These are phyloP conservation scores for Chlorophyllum brunneum DNA, from an alignment of 768 basidiomycete genomes.

Conservation along the genomic window DNA sequence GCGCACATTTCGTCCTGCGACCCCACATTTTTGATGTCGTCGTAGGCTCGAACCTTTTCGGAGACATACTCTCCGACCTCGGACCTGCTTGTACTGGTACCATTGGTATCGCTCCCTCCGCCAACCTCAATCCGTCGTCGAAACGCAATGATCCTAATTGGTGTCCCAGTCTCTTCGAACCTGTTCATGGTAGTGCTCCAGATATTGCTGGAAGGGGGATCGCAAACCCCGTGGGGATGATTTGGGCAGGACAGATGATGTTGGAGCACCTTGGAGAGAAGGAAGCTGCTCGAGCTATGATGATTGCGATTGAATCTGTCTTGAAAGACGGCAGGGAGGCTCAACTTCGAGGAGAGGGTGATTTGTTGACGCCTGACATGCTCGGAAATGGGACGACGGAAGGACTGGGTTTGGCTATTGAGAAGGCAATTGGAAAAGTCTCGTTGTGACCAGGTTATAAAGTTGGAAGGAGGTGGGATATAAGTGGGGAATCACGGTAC, in stretches of 20 bases:
- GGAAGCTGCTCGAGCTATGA: constrained; percentile 33
- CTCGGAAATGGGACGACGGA: constrained; percentile 34
- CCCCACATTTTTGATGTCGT: constrained; percentile 53
- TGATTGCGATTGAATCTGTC: constrained; percentile 38
- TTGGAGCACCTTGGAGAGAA: constrained; percentile 38
- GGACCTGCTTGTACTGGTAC: constrained; percentile 52
- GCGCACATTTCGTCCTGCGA: constrained; percentile 39
- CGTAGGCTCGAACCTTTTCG: constrained; percentile 51
- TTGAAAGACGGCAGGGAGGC: constrained; percentile 25
- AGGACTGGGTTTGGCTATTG: constrained; percentile 28
- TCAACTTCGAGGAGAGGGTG: constrained; percentile 20
- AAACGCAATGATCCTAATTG: constrained; percentile 30
- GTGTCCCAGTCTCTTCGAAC: constrained; percentile 50
- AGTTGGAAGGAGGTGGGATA: too few species aligned
- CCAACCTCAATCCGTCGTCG: constrained; percentile 40
- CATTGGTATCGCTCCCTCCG: constrained; percentile 54
- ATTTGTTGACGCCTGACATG: constrained; percentile 35
- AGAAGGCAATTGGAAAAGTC: constrained; percentile 16
- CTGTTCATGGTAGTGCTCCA: constrained; percentile 55
- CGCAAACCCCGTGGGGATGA: constrained; percentile 53
- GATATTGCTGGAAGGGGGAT: constrained; percentile 53
- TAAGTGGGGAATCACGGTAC: too few species aligned
- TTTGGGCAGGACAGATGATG: constrained; percentile 59
- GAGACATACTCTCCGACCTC: constrained; percentile 54
- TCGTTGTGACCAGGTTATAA: too few species aligned